Conservation (phyloP, 2,329 filamentous ascomycete species). For the Coniosporium tulheliwenetii region DNA sequence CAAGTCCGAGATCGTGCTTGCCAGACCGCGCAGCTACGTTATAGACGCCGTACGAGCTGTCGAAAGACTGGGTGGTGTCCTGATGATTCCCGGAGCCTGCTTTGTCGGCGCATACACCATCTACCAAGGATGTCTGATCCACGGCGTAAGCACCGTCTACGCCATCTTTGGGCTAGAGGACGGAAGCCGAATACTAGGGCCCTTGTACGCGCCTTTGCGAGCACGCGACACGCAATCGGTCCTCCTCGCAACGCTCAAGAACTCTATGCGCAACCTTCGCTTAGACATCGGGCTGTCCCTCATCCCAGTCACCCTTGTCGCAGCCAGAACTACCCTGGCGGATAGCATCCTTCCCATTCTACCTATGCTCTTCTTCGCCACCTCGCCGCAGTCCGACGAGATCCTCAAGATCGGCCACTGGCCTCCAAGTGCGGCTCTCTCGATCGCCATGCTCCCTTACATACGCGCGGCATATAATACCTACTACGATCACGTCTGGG, state of each 20-base stretch:
- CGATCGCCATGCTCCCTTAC: slow-evolving; percentile 51
- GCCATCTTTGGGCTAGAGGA: slow-evolving; percentile 51
- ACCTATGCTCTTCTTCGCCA: slow-evolving; percentile 45
- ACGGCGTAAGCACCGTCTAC: slow-evolving; percentile 48
- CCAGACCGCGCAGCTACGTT: slow-evolving; percentile 57
- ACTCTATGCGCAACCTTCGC: slow-evolving; percentile 15
- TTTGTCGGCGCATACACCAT: slow-evolving; percentile 31
- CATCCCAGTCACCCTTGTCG: slow-evolving; percentile 51
- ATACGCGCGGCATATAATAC: slow-evolving; percentile 47
- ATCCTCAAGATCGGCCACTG: slow-evolving; percentile 40
- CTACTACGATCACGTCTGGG: slow-evolving; percentile 44
- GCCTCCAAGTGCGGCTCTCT: slow-evolving; percentile 51
- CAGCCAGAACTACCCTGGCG: slow-evolving; percentile 48
- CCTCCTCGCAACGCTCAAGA: slow-evolving; percentile 1
- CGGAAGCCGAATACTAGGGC: slow-evolving; percentile 36
- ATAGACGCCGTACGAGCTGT: slow-evolving; percentile 50
- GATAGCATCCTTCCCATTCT: slow-evolving; percentile 49
- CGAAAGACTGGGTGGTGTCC: slow-evolving; percentile 38
- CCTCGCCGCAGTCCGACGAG: slow-evolving; percentile 25
- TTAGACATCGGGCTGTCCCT: slow-evolving; percentile 47
- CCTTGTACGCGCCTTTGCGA: slow-evolving; percentile 8
- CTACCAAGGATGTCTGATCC: slow-evolving; percentile 31
- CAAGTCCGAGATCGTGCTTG: slow-evolving; percentile 63
- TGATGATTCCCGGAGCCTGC: slow-evolving; percentile 51
- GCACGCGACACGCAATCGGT: not conserved